These are phyloP conservation scores for Xylaria multiplex DNA, from an alignment of 2,329 filamentous ascomycete species.

Conservation along the genomic window DNA sequence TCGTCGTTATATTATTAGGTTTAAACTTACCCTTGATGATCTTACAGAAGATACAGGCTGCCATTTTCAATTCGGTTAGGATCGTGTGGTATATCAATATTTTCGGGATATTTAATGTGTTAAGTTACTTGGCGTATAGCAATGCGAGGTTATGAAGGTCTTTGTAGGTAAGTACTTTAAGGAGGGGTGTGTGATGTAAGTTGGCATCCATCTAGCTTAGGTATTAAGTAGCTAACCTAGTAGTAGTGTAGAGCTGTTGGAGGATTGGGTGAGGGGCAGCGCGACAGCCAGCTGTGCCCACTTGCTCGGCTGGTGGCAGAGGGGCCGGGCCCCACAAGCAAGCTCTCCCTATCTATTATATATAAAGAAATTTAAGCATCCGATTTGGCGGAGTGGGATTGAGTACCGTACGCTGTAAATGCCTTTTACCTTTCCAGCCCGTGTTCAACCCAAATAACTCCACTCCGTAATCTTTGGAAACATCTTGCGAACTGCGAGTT, in stretches of 20 bases:
- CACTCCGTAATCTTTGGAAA: slow-evolving; percentile 44
- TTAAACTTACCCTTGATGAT: slow-evolving; percentile 82
- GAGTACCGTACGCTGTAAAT: slow-evolving; percentile 39
- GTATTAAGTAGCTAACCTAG: too few relatives aligned
- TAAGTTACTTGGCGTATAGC: slow-evolving; percentile 3
- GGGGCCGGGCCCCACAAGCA: not conserved
- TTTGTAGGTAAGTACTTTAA: not conserved
- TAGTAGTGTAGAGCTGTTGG: too few relatives aligned
- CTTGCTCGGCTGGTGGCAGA: too few relatives aligned
- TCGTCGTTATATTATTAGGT: not conserved
- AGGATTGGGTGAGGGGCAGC: slow-evolving; percentile 16
- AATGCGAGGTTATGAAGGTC: not conserved
- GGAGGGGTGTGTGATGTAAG: slow-evolving; percentile 24
- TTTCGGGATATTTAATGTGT: not conserved
- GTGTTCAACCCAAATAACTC: slow-evolving; percentile 42
- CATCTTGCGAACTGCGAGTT: slow-evolving; percentile 51
- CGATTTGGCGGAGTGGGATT: slow-evolving; percentile 35
- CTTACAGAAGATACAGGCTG: slow-evolving; percentile 95
- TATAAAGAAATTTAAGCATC: not conserved
- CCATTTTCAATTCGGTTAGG: slow-evolving; percentile 56
- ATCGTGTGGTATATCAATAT: slow-evolving; percentile 25
- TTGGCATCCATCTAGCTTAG: too few relatives aligned
- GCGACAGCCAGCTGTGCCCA: not conserved
- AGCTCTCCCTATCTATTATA: not conserved
- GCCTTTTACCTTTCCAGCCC: slow-evolving; percentile 39